A percentile compares a stretch with the other conserved stretches of the same genome.
These are phyloP conservation scores for Lipomyces anomalus DNA, from an alignment of 805 yeast species.

Conservation along the genomic window DNA sequence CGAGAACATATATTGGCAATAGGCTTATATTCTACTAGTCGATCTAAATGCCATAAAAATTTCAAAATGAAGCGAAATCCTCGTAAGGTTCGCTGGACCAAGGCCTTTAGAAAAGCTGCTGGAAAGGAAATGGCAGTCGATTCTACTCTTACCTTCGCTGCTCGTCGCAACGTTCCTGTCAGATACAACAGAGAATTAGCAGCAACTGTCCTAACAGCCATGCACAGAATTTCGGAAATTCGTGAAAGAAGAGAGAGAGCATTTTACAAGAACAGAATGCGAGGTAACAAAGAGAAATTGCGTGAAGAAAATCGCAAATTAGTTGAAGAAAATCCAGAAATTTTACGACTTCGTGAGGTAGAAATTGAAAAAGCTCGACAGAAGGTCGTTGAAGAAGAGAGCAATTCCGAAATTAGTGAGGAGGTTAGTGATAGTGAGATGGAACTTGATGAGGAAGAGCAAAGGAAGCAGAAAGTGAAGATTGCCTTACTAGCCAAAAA, in stretches of 20 bases:
- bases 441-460: constrained; percentile 44
- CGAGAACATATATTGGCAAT: background rate
- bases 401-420: constrained; percentile 43
- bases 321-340: constrained; percentile 82
- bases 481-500: constrained; percentile 17
- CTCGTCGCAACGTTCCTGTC: constrained; percentile 96
- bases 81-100: constrained; percentile 87
- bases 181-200: constrained; percentile 96
- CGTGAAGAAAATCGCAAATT: constrained; percentile 80
- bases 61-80: constrained; percentile 99
- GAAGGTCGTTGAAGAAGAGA: constrained; percentile 42
- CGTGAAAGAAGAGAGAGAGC: constrained; percentile 96
- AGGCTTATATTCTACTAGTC: constrained; percentile 29
- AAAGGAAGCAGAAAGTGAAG: constrained; percentile 16
- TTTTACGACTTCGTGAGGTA: constrained; percentile 71
- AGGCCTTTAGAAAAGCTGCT: constrained; percentile 97
- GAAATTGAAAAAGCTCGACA: constrained; percentile 52
- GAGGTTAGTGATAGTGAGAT: constrained; percentile 42
- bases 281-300: constrained; percentile 86
- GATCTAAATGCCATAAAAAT: constrained; percentile 95
- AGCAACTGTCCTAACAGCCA: constrained; percentile 86
- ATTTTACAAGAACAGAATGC: constrained; percentile 99
- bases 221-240: constrained; percentile 93
- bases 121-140: constrained; percentile 98
- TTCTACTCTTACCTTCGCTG: constrained; percentile 90